Percentiles rank a stretch among this genome's conserved stretches.
These are phyloP conservation scores for Malassezia restricta DNA, from an alignment of 1,284 basidiomycete species.

Conservation along the genomic window DNA sequence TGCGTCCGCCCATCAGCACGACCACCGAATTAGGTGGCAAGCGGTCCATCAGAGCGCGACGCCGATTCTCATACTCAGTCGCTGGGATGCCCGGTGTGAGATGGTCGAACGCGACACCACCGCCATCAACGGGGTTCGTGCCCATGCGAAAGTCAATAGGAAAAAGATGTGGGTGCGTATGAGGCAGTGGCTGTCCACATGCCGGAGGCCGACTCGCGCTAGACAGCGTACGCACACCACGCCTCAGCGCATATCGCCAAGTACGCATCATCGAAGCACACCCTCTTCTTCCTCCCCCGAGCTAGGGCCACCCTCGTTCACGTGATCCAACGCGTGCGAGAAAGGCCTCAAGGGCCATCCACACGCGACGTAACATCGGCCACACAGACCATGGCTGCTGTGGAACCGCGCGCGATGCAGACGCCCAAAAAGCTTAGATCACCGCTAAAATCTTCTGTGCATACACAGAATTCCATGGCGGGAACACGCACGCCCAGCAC, in stretches of 20 bases:
- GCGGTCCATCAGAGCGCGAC: slow-evolving; percentile 61
- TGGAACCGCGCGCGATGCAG: not conserved
- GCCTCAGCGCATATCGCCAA: not conserved
- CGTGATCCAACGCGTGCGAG: not conserved
- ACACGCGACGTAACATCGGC: not conserved
- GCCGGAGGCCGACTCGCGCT: not conserved
- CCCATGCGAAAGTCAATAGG: slow-evolving; percentile 32
- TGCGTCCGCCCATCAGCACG: slow-evolving; percentile 64
- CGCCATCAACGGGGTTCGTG: slow-evolving; percentile 16
- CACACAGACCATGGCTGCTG: not conserved
- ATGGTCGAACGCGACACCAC: slow-evolving; percentile 49
- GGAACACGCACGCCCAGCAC: slow-evolving; percentile 9
- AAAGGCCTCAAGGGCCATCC: not conserved
- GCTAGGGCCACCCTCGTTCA: not conserved
- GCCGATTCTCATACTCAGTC: slow-evolving; percentile 69
- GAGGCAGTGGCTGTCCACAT: slow-evolving; percentile 64
- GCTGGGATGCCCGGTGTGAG: slow-evolving; percentile 73
- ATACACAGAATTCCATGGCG: slow-evolving; percentile 9
- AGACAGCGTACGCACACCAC: not conserved
- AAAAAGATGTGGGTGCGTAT: slow-evolving; percentile 68
- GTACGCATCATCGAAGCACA: not conserved
- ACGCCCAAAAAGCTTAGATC: not conserved
- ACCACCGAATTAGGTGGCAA: slow-evolving; percentile 68
- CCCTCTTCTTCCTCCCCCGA: not conserved
- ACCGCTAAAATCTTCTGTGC: not conserved